phyloP scores from a whole-genome alignment of 169 alveolate genomes.

The Cryptosporidium ubiquitum region DNA sequence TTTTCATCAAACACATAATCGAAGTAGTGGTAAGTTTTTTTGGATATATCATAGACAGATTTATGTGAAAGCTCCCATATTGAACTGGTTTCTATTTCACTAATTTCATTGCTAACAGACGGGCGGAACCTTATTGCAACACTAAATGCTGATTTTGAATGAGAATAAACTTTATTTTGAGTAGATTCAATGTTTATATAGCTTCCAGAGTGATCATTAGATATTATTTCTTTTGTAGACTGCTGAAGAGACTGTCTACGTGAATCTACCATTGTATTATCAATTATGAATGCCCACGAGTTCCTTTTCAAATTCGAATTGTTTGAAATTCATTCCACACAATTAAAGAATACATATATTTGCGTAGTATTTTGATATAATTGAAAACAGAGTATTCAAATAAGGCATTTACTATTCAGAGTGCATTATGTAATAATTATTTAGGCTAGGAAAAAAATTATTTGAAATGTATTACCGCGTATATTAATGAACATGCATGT shows the following conservation, averaged over 20 bases:
- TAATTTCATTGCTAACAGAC: not conserved
- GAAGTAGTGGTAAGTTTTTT: slow-evolving; percentile 6
- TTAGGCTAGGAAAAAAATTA: not conserved
- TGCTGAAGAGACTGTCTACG: not conserved
- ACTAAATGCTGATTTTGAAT: slow-evolving; percentile 35
- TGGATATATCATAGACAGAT: slow-evolving; percentile 17
- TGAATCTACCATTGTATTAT: not conserved
- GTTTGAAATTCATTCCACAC: not conserved
- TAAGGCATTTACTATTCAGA: not conserved
- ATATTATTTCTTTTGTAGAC: not conserved
- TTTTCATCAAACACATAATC: slow-evolving; percentile 48
- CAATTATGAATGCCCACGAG: not conserved
- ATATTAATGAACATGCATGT: slow-evolving; percentile 39
- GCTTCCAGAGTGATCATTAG: not conserved
- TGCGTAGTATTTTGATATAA: not conserved
- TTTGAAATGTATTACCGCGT: slow-evolving; percentile 31
- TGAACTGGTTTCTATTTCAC: not conserved
- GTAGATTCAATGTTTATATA: not conserved
- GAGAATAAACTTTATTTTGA: not conserved
- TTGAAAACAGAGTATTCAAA: not conserved
- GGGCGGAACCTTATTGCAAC: slow-evolving; percentile 73
- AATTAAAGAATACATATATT: not conserved
- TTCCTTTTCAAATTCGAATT: not conserved
- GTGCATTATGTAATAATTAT: not conserved
- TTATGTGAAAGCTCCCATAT: slow-evolving; percentile 55